Percentiles rank a stretch among this genome's conserved stretches.
Evolutionary conservation across 768 basidiomycete species (phyloP).

Genomic region (Neoboletus brunneissimus): DNA sequence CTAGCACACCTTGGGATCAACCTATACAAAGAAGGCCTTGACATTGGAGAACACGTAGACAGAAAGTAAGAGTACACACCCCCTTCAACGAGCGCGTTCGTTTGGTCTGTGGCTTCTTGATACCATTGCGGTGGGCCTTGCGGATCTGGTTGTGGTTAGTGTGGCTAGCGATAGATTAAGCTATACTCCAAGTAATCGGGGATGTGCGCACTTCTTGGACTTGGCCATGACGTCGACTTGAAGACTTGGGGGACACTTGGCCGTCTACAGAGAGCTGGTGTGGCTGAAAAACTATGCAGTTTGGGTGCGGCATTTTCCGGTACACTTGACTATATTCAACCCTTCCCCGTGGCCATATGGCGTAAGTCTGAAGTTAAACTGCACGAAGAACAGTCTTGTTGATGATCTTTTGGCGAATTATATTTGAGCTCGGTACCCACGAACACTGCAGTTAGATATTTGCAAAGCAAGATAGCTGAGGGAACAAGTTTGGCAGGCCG

Average conservation of each 20-base stretch:
- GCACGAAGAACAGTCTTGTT: background rate
- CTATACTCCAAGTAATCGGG: constrained; percentile 2
- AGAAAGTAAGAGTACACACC: constrained; percentile 53
- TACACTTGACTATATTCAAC: background rate
- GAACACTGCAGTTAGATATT: background rate
- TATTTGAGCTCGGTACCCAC: background rate
- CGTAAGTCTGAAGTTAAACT: background rate
- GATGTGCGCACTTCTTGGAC: constrained; percentile 83
- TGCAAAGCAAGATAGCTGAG: too few relatives aligned
- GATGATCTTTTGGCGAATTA: background rate
- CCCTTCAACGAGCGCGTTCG: constrained; percentile 83
- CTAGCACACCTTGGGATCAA: constrained; percentile 70
- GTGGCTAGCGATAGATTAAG: constrained; percentile 48
- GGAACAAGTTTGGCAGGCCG: too few relatives aligned
- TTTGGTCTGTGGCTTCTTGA: constrained; percentile 75
- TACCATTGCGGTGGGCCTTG: constrained; percentile 98
- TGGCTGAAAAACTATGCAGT: constrained; percentile 38
- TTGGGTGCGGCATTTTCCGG: constrained; percentile 23
- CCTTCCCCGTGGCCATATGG: background rate
- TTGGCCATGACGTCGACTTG: constrained; percentile 73
- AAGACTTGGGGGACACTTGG: background rate
- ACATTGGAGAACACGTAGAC: background rate
- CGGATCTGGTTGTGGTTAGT: constrained; percentile 95
- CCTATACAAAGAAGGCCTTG: constrained; percentile 39
- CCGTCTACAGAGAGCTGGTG: constrained; percentile 4